Conservation (phyloP, 441 rosid genomes). For the Biscutella laevigata region DNA sequence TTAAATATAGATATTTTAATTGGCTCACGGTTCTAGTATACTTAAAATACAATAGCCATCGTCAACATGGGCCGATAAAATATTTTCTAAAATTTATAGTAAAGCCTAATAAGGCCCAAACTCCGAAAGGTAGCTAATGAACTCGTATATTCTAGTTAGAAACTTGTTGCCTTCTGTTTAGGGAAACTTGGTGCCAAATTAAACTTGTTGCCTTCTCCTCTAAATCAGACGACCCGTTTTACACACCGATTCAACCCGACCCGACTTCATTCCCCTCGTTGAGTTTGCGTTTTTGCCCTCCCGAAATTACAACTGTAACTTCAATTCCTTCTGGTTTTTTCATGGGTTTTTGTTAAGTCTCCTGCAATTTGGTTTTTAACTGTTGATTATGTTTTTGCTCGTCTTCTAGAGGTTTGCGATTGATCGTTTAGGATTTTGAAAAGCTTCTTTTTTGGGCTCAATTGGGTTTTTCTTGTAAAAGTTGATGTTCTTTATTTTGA, state of each 20-base stretch:
- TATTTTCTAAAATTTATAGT: too few relatives aligned
- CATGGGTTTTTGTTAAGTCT: neutral
- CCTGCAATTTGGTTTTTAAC: neutral
- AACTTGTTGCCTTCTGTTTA: too few relatives aligned
- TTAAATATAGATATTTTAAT: too few relatives aligned
- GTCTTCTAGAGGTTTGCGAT: neutral
- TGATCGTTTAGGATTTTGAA: neutral
- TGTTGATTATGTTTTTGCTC: neutral
- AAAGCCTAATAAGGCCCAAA: too few relatives aligned
- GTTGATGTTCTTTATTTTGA: too few relatives aligned
- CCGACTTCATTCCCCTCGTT: neutral
- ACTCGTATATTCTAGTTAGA: too few relatives aligned
- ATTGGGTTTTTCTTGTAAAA: neutral
- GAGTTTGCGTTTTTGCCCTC: neutral
- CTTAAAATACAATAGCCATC: too few relatives aligned
- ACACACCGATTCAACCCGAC: conserved; percentile 5
- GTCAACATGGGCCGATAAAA: too few relatives aligned
- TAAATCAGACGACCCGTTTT: neutral
- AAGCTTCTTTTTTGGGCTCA: too few relatives aligned
- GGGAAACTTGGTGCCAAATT: conserved; percentile 1
- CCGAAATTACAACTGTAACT: too few relatives aligned
- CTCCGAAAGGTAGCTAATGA: too few relatives aligned
- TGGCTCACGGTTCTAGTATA: too few relatives aligned
- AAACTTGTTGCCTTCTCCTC: neutral
- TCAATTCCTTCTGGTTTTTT: conserved; percentile 7